Evolutionary conservation across 768 basidiomycete species (phyloP).

Genomic region (Filobasidium wieringae): DNA sequence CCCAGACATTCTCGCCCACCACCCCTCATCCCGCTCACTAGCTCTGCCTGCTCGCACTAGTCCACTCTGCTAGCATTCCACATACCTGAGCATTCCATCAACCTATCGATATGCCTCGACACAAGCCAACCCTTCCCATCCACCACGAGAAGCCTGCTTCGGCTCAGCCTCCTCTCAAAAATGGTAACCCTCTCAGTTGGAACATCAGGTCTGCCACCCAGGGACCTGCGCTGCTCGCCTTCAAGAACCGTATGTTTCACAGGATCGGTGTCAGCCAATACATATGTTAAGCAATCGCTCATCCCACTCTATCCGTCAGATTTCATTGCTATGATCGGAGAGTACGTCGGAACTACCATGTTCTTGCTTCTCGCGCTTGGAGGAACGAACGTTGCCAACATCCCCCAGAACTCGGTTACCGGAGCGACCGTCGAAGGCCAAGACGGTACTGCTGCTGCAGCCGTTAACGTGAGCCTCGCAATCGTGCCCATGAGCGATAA

Average conservation of each 20-base stretch:
- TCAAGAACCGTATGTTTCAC: slow-evolving; percentile 36
- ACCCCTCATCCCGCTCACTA: too few species aligned
- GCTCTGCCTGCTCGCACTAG: too few species aligned
- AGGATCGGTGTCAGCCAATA: neutral
- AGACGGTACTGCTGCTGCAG: slow-evolving; percentile 22
- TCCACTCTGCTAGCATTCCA: too few species aligned
- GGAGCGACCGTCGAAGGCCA: slow-evolving; percentile 28
- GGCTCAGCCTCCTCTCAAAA: too few species aligned
- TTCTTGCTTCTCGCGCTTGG: slow-evolving; percentile 38
- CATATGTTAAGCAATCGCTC: neutral
- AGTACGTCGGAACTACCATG: slow-evolving; percentile 35
- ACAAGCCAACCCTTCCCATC: too few species aligned
- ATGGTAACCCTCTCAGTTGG: slow-evolving; percentile 21
- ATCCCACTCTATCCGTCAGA: slow-evolving; percentile 11
- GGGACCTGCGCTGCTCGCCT: slow-evolving; percentile 23
- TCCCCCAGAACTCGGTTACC: slow-evolving; percentile 33
- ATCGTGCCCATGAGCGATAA: too few species aligned
- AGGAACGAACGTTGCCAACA: slow-evolving; percentile 35
- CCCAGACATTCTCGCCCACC: too few species aligned
- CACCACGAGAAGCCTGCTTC: too few species aligned
- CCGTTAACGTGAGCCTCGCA: slow-evolving; percentile 20
- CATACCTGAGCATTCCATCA: too few species aligned
- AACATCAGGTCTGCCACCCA: slow-evolving; percentile 19
- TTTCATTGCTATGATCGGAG: slow-evolving; percentile 37
- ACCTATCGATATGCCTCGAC: too few species aligned